Evolutionary conservation across 768 basidiomycete genomes (phyloP).

Genomic region (Lenzites betulinus): DNA sequence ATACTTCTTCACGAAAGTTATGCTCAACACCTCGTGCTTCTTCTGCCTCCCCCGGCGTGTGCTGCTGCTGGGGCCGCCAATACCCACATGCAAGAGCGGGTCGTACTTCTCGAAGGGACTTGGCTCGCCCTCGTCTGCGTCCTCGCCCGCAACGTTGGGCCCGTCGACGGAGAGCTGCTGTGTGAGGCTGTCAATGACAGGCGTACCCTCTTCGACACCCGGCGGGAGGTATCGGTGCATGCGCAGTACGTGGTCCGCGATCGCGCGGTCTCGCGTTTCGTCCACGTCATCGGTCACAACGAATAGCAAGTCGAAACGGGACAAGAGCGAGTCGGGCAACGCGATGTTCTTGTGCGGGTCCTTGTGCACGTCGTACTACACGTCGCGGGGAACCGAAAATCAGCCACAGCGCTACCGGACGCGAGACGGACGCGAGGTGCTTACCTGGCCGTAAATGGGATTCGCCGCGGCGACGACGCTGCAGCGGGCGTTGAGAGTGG

Average conservation of each 20-base stretch:
- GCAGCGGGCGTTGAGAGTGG: constrained; percentile 95
- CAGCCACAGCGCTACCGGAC: constrained; percentile 5
- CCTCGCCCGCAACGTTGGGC: constrained; percentile 49
- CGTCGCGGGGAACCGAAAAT: neutral
- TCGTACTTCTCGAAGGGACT: constrained; percentile 96
- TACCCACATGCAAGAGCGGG: constrained; percentile 88
- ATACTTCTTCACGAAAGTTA: constrained; percentile 96
- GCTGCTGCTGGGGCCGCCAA: constrained; percentile 48
- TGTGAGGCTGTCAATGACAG: constrained; percentile 80
- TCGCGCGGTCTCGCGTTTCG: constrained; percentile 88
- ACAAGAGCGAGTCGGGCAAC: constrained; percentile 94
- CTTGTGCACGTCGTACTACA: constrained; percentile 97
- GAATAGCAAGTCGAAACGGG: constrained; percentile 98
- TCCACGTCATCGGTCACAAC: constrained; percentile 98
- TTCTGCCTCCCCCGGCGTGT: constrained; percentile 61
- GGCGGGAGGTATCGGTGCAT: constrained; percentile 97
- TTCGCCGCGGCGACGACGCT: constrained; percentile 98
- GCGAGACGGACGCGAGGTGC: constrained; percentile 1
- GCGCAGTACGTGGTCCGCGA: constrained; percentile 96
- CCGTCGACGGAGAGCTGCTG: constrained; percentile 90
- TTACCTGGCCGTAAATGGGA: constrained; percentile 96
- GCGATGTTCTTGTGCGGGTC: constrained; percentile 99
- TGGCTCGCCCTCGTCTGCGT: constrained; percentile 59
- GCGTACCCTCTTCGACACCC: constrained; percentile 95
- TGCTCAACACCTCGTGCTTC: constrained; percentile 85